Evolutionary conservation across 2,329 filamentous ascomycete species (phyloP).

Genomic region (Davidsoniella australis): DNA sequence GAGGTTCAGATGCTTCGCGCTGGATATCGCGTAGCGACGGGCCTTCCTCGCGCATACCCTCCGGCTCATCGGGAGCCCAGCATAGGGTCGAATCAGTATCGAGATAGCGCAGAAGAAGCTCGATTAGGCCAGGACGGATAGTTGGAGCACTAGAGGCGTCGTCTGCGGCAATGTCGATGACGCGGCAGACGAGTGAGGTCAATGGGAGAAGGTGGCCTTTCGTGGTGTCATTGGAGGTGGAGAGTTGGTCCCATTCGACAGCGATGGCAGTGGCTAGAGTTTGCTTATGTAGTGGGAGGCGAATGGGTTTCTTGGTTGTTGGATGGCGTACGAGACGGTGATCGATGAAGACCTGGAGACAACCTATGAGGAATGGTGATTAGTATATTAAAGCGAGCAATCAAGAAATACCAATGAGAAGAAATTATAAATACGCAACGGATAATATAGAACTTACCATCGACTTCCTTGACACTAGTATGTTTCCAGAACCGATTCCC

Average conservation of each 20-base stretch:
- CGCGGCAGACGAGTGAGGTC: slow-evolving; percentile 69
- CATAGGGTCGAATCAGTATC: slow-evolving; percentile 86
- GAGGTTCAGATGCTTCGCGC: slow-evolving; percentile 47
- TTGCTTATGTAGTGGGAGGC: slow-evolving; percentile 56
- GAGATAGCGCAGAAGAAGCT: slow-evolving; percentile 65
- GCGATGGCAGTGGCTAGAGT: slow-evolving; percentile 74
- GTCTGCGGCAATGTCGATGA: slow-evolving; percentile 60
- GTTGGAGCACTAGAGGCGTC: slow-evolving; percentile 33
- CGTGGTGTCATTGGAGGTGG: slow-evolving; percentile 66
- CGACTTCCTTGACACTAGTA: slow-evolving; percentile 49
- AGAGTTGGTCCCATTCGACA: slow-evolving; percentile 80
- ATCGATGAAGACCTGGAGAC: slow-evolving; percentile 57
- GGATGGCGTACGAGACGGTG: slow-evolving; percentile 61
- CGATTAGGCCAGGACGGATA: slow-evolving; percentile 46
- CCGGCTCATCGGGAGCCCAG: slow-evolving; percentile 49
- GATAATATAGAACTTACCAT: slow-evolving; percentile 30
- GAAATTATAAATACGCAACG: neutral
- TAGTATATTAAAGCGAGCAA: neutral
- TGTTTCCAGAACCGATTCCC: slow-evolving; percentile 81
- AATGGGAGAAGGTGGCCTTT: slow-evolving; percentile 79
- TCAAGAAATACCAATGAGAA: neutral
- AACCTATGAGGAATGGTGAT: slow-evolving; percentile 18
- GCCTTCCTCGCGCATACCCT: slow-evolving; percentile 22
- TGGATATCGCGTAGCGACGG: slow-evolving; percentile 56
- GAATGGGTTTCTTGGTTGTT: slow-evolving; percentile 52